Percentiles rank a stretch among this genome's conserved stretches.
These are phyloP conservation scores for Paramecium sexaurelia DNA, from an alignment of 73 alveolate species.

Conservation along the genomic window DNA sequence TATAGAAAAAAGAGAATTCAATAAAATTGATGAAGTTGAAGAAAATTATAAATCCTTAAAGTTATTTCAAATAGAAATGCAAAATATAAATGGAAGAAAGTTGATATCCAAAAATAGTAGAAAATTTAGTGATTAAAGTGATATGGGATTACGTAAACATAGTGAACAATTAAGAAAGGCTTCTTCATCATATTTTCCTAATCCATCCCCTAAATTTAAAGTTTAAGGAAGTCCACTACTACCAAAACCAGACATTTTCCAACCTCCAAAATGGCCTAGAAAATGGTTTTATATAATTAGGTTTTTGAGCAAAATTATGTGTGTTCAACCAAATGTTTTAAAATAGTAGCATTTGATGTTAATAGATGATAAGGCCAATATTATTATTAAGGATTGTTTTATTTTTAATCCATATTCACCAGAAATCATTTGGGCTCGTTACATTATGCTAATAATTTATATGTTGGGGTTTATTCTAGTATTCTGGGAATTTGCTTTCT, in stretches of 20 bases:
- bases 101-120: constrained; percentile 12
- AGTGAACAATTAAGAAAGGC: constrained; percentile 21
- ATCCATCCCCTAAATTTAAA: constrained; percentile 46
- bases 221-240: constrained; percentile 3
- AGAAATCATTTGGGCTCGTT: background rate
- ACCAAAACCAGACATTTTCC: background rate
- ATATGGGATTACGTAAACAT: background rate
- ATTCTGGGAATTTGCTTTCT: background rate
- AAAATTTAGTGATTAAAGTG: constrained; percentile 43
- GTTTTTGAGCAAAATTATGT: constrained; percentile 16
- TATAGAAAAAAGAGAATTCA: constrained; percentile 14
- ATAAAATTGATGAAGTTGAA: constrained; percentile 32
- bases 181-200: background rate
- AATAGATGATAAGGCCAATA: constrained; percentile 22
- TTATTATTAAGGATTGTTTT: background rate
- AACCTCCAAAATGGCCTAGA: background rate
- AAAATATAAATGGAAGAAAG: background rate
- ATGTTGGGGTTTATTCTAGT: background rate
- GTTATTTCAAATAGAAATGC: constrained; percentile 48
- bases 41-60: constrained; percentile 47
- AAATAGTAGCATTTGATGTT: background rate
- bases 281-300: background rate
- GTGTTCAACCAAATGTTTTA: background rate
- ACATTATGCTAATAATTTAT: background rate
- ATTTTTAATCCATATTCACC: background rate